Base-by-base conservation (phyloP, 495 filamentous ascomycete species). In the Acidiella bohemica region DNA sequence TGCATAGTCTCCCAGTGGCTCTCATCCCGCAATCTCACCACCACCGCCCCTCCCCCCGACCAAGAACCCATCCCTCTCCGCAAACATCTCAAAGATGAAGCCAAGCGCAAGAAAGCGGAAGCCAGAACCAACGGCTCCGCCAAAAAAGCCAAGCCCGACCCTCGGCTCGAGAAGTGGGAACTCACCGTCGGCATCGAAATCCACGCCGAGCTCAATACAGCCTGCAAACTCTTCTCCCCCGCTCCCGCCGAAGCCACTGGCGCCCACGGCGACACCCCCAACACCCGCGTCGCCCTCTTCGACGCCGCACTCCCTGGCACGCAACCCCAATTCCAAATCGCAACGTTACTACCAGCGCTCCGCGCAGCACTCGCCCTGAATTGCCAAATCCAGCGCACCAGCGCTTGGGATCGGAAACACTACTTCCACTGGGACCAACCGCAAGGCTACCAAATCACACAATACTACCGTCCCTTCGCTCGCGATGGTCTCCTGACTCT, bases 361-460 rank as follows among this genome's bases (percentile, higher is more conserved):
- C 77, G 90, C 38, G 86, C 90, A 23, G 88, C 87, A 1, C 57
- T 95, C 11, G 86, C 86, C 2, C 65, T 99, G 23, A 71, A 75
- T 32, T 96, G 90, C 60, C 57, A 75, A 0, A 72, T 95, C 34
- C 75, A 86, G 54, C 67, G 59, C 1, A 67, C 69, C 32, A 92
- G 84, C 53, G 70, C 70, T 23, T 99, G 92, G 59, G 90, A 99
- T 60, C 71, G 90, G 35, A 99, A 99, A 57, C 90, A 99, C 54
- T 99, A 99, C 57, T 95, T 95, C 61, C 92, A 95, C 62, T 88
- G 86, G 70, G 90, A 99, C 59, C 90, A 99, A 56, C 90, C 92
- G 5, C 67, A 79, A 0, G 90, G 90, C 0, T 99, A 96, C 59
- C 90, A 99, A 59, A 90, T 99, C 41, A 99, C 90, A 5, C 92